Conservation (phyloP, 2,329 filamentous ascomycete species). For the Colletotrichum spaethianum region DNA sequence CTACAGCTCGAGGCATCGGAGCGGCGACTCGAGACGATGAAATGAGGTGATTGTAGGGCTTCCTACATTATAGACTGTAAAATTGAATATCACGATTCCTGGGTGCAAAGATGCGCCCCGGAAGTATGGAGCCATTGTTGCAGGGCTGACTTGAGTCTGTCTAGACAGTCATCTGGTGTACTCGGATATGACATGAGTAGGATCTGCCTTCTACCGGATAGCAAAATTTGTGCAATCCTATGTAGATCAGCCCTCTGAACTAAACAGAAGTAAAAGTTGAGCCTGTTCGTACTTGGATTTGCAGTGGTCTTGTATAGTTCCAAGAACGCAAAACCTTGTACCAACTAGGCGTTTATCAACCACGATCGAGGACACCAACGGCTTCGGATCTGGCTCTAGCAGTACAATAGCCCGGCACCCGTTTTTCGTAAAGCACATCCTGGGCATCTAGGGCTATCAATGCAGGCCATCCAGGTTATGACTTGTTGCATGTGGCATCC, state of each 20-base stretch:
- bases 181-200: background rate
- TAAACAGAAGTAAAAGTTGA: background rate
- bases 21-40: constrained; percentile 37
- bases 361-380: background rate
- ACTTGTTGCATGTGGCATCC: background rate
- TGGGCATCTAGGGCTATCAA: background rate
- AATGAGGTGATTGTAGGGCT: background rate
- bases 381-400: background rate
- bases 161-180: background rate
- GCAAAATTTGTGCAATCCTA: background rate
- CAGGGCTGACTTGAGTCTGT: background rate
- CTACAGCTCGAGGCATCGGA: constrained; percentile 33
- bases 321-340: background rate
- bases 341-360: background rate
- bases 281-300: too few relatives aligned
- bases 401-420: background rate
- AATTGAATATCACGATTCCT: background rate
- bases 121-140: background rate
- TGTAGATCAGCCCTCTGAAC: background rate
- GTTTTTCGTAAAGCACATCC: background rate
- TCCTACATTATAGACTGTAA: background rate
- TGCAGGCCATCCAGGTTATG: background rate
- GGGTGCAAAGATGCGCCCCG: background rate
- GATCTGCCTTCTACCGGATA: background rate
- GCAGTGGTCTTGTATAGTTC: background rate